Base-by-base conservation (phyloP, 139 green algal genomes). In the Micromonas commoda region DNA sequence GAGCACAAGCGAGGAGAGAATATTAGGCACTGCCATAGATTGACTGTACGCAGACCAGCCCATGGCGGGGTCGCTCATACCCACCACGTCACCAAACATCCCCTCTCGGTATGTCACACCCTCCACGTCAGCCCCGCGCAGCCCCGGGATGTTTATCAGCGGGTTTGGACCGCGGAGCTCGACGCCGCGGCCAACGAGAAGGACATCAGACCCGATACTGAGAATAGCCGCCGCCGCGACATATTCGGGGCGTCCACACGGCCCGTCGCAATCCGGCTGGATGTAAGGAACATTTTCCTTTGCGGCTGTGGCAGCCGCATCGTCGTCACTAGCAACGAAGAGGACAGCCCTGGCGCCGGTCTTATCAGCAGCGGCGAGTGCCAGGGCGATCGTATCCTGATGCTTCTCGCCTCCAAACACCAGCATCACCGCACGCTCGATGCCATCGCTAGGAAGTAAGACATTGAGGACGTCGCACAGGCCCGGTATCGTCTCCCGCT, bases 41-140 rank as follows among this genome's bases (percentile, higher is more conserved):
- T 75, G 68, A 32, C 37, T 16, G 35, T 75, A 75, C 3, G 31
- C 20, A 19, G 68, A 75, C 68, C 68, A 75, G 20, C 68, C 68
- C 68, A 75, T 75, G 0, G 35, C 37, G 0, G 37, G 37, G 61
- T 75, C 68, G 9, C 37, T 24, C 37, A 75, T 75, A 32, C 68
- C 68, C 6, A 64, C 24, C 0, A 75, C 68, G 6, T 39, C 9
- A 9, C 45, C 45, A 16, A 57, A 16, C 45, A 57, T 57, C 45
- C 9, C 9, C 45, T 9, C 45, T 9, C 16, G 45, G 16, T 57
- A 16, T 16, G 45, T 9, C 45, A 57, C 45, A 16, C 45, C 45
- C 16, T 57, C 45, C 9, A 57, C 45, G 45, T 57, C 45, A 9
- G 45, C 45, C 45, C 45, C 45, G 45, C 45, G 45, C 45, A 23